phyloP scores from a whole-genome alignment of 345 rosid genomes.

The Ceriops zippeliana region DNA sequence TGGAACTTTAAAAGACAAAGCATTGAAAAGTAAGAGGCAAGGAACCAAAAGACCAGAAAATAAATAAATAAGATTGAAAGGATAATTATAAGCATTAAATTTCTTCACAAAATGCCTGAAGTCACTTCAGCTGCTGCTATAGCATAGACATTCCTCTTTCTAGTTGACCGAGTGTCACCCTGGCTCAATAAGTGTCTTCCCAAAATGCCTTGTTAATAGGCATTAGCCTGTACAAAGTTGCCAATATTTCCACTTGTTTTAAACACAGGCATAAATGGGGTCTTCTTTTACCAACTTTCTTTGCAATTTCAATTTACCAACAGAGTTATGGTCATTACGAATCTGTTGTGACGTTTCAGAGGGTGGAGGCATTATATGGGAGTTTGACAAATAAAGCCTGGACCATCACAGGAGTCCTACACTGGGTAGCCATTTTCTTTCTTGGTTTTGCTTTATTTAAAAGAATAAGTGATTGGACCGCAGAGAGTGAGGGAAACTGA shows the following conservation, averaged over 20 bases:
- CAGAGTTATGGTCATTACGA: neutral
- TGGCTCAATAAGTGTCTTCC: too few relatives aligned
- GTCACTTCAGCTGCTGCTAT: neutral
- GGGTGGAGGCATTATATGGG: constrained; percentile 62
- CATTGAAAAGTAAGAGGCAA: neutral
- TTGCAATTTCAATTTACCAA: neutral
- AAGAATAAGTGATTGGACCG: too few relatives aligned
- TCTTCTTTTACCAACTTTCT: too few relatives aligned
- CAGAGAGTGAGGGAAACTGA: too few relatives aligned
- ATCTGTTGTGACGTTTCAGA: constrained; percentile 32
- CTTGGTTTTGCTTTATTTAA: too few relatives aligned
- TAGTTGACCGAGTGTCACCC: neutral
- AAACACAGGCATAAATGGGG: too few relatives aligned
- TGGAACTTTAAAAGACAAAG: neutral
- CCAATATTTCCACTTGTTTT: too few relatives aligned
- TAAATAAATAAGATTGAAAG: neutral
- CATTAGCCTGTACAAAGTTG: too few relatives aligned
- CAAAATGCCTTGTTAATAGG: too few relatives aligned
- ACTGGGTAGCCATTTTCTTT: too few relatives aligned
- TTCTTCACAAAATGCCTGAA: neutral
- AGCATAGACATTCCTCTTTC: too few relatives aligned
- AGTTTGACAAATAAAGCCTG: constrained; percentile 44
- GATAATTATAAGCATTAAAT: neutral
- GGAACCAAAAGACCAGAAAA: neutral
- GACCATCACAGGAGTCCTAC: neutral